Conservation (phyloP, 2,329 filamentous ascomycete species). For the Podosphaera aphanis region DNA sequence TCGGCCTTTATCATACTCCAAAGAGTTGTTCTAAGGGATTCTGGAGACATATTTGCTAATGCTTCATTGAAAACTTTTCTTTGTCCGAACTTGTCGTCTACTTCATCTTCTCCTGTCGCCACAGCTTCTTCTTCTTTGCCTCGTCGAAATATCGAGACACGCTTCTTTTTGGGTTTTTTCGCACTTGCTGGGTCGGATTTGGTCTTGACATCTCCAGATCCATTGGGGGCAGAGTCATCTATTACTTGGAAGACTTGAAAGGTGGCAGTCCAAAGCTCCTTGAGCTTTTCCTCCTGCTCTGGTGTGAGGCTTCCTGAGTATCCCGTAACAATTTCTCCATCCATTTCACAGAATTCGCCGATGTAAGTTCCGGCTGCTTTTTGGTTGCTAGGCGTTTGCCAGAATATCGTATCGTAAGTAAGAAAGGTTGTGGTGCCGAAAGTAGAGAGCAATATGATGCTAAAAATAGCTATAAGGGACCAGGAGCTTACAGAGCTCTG, state of each 20-base stretch:
- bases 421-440: background rate
- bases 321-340: slow-evolving; percentile 32
- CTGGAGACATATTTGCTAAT: slow-evolving; percentile 50
- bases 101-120: slow-evolving; percentile 19
- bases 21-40: slow-evolving; percentile 56
- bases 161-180: slow-evolving; percentile 51
- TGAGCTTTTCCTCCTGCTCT: slow-evolving; percentile 72
- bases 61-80: slow-evolving; percentile 69
- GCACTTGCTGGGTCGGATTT: slow-evolving; percentile 9
- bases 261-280: slow-evolving; percentile 60
- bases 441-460: slow-evolving; percentile 4
- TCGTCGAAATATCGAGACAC: slow-evolving; percentile 43
- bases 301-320: slow-evolving; percentile 69
- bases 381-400: background rate
- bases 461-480: slow-evolving; percentile 4
- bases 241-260: slow-evolving; percentile 52
- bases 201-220: slow-evolving; percentile 3
- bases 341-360: slow-evolving; percentile 17
- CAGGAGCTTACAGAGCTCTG: slow-evolving; percentile 6
- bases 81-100: slow-evolving; percentile 82
- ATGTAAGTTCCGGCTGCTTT: slow-evolving; percentile 2
- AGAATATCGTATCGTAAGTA: background rate
- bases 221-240: slow-evolving; percentile 11
- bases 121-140: slow-evolving; percentile 26
- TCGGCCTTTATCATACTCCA: slow-evolving; percentile 95